Evolutionary conservation across 2,329 filamentous ascomycete species (phyloP), one percentile per base, ranked within the genome.

Genomic region (Aspergillus sp.): DNA sequence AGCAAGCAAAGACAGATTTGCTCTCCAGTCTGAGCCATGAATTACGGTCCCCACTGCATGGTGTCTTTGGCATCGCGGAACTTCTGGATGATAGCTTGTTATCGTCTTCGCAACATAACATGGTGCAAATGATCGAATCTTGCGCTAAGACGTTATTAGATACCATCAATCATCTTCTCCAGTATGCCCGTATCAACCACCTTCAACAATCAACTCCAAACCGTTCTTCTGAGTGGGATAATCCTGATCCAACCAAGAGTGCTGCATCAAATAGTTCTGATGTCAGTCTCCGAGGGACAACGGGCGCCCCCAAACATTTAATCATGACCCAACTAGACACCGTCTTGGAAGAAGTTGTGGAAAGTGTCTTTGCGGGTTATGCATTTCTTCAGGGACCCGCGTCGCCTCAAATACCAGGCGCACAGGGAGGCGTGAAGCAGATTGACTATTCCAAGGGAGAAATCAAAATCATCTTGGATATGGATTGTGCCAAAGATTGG

Each of bases 141-240:
- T 73, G 69, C 48, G 70, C 66, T 1, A 60, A 63, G 2, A 72
- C 70, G 0, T 53, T 73, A 0, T 53, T 73, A 1, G 69, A 72
- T 41, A 70, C 67, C 0, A 64, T 73, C 39, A 66, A 69, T 35
- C 59, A 67, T 41, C 47, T 69, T 19, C 58, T 68, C 0, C 65
- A 67, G 7, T 57, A 60, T 9, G 51, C 61, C 0, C 56, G 54
- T n/a, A 63, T 65, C 34, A 58, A 61, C 41, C 51, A 59, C 4
- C 46, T 56, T 30, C 12, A 7, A 4, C 35, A 44, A 10, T 26
- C 33, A 19, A 29, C 39, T 7, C 34, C 2, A 36, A 19, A 36
- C 34, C 8, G 3, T 36, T 12, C n/a, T 5, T n/a, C 34, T 12
- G 5, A 7, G 6, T 6, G 26, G n/a, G 8, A 12, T 19, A 26